Conservation (phyloP, 2,329 filamentous ascomycete species). For the Aspergillus felis region DNA sequence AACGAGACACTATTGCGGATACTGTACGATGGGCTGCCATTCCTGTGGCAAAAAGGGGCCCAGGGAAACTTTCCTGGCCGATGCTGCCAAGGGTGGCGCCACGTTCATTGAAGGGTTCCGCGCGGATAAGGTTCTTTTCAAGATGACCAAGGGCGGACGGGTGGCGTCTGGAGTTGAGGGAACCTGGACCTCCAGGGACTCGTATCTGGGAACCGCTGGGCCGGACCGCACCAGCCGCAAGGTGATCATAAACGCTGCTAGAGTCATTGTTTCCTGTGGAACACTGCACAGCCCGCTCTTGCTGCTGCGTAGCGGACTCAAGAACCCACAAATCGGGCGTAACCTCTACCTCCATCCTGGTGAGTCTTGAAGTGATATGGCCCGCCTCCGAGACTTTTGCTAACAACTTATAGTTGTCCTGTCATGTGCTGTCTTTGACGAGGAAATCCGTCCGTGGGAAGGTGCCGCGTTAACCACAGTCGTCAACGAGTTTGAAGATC, state of each 20-base stretch:
- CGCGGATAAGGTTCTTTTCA: conserved; percentile 68
- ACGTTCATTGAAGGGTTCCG: conserved; percentile 80
- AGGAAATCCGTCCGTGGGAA: conserved; percentile 69
- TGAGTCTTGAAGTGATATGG: conserved; percentile 35
- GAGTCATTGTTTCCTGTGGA: conserved; percentile 74
- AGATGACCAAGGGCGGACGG: conserved; percentile 47
- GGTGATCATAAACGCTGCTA: conserved; percentile 72
- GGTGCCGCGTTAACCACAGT: conserved; percentile 77
- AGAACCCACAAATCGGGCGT: conserved; percentile 74
- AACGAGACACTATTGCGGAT: conserved; percentile 69
- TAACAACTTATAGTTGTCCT: conserved; percentile 31
- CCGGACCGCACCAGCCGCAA: conserved; percentile 52
- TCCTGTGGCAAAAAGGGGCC: conserved; percentile 75
- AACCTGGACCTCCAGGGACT: conserved; percentile 69
- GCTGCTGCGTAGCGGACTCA: conserved; percentile 72
- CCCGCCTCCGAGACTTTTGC: background rate
- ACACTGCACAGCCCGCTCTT: conserved; percentile 73
- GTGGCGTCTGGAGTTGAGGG: conserved; percentile 69
- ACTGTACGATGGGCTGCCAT: conserved; percentile 58
- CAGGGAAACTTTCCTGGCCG: conserved; percentile 70
- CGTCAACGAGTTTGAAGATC: conserved; percentile 72
- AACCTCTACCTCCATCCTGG: conserved; percentile 82
- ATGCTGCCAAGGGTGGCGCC: conserved; percentile 72
- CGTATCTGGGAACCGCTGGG: conserved; percentile 55
- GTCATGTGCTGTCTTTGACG: conserved; percentile 58